Conservation (phyloP, 2,329 filamentous ascomycete species). For the Ophiocordyceps robertsii region DNA sequence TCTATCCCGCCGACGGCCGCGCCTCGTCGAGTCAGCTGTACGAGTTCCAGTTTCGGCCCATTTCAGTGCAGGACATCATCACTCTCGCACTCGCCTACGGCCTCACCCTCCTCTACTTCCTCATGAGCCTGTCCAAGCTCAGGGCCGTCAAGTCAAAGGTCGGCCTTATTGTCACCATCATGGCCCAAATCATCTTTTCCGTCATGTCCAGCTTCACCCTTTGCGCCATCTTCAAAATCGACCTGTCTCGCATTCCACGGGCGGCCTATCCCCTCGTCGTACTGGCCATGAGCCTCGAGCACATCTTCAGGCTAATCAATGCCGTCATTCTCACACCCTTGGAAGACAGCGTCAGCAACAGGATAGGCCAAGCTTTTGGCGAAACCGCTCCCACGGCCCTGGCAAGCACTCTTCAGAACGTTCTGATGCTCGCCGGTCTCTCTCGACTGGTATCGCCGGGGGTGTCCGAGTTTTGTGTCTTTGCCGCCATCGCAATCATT, state of each 20-base stretch:
- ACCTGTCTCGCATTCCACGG: slow-evolving; percentile 60
- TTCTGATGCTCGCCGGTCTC: slow-evolving; percentile 51
- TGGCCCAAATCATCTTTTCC: slow-evolving; percentile 56
- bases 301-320: slow-evolving; percentile 67
- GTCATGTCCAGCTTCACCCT: slow-evolving; percentile 70
- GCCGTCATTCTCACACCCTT: slow-evolving; percentile 59
- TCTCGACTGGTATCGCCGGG: slow-evolving; percentile 55
- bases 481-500: slow-evolving; percentile 59
- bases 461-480: slow-evolving; percentile 63
- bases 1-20: slow-evolving; percentile 48
- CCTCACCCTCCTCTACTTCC: slow-evolving; percentile 49
- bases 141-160: slow-evolving; percentile 63
- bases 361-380: slow-evolving; percentile 62
- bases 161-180: slow-evolving; percentile 57
- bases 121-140: slow-evolving; percentile 53
- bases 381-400: slow-evolving; percentile 58
- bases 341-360: slow-evolving; percentile 51
- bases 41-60: slow-evolving; percentile 66
- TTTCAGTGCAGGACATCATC: slow-evolving; percentile 52
- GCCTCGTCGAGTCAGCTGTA: slow-evolving; percentile 49
- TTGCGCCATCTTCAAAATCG: slow-evolving; percentile 61
- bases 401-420: slow-evolving; percentile 54
- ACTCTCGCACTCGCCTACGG: slow-evolving; percentile 53
- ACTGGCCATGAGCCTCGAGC: slow-evolving; percentile 63
- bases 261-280: slow-evolving; percentile 68